Evolutionary conservation across 192 early-diverging fungal genomes (phyloP).

Genomic region (Rhizophagus clarus): DNA sequence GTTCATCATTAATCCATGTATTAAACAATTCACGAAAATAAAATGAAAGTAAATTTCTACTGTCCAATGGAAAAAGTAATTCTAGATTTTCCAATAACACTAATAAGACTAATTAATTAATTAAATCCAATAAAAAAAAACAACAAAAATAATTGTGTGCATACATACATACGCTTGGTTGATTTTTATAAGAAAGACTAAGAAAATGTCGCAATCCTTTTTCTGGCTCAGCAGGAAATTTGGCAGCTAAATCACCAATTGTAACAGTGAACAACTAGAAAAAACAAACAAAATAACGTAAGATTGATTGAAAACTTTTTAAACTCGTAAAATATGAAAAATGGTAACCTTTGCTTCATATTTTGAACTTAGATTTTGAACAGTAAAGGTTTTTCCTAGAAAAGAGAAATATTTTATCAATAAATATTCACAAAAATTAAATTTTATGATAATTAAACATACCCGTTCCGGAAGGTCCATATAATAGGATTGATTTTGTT

Average conservation of each 20-base stretch:
- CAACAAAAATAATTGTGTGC: background rate
- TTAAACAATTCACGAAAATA: conserved; percentile 35
- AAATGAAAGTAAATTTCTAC: conserved; percentile 29
- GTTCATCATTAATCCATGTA: conserved; percentile 12
- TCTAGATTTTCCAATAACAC: conserved; percentile 58
- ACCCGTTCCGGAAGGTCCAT: conserved; percentile 35
- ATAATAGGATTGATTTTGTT: conserved; percentile 21
- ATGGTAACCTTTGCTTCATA: background rate
- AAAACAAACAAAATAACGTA: conserved; percentile 11
- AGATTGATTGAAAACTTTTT: background rate
- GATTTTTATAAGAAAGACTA: conserved; percentile 9
- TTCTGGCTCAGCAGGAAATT: conserved; percentile 43
- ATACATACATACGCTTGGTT: conserved; percentile 14
- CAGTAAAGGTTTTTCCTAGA: background rate
- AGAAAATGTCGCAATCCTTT: conserved; percentile 40
- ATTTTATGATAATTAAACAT: background rate
- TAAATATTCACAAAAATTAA: background rate
- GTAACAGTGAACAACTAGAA: conserved; percentile 34
- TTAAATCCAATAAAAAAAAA: background rate
- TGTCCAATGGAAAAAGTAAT: conserved; percentile 49
- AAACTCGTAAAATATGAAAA: background rate
- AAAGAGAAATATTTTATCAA: background rate
- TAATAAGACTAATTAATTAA: conserved; percentile 12
- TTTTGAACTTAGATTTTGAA: conserved; percentile 8
- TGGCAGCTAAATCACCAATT: conserved; percentile 44